phyloP scores from a whole-genome alignment of 345 rosid genomes.

The Corymbia maculata region DNA sequence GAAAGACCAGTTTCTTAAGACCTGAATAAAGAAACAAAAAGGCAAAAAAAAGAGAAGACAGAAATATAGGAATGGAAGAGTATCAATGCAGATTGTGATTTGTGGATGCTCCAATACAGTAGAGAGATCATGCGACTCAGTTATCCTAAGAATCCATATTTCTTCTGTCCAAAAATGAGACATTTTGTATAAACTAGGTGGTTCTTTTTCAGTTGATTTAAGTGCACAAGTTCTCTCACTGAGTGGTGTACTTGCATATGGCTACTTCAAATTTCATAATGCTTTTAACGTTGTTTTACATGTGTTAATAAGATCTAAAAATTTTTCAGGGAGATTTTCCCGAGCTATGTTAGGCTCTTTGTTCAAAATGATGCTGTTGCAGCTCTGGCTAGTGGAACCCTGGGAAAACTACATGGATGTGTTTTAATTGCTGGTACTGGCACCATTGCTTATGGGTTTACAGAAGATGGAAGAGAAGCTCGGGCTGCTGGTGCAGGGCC shows the following conservation, averaged over 20 bases:
- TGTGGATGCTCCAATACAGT: neutral
- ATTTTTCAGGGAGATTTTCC: constrained; percentile 60
- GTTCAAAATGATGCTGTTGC: constrained; percentile 91
- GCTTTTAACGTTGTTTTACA: neutral
- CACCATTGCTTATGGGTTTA: constrained; percentile 79
- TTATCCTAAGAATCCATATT: neutral
- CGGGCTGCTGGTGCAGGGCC: constrained; percentile 97
- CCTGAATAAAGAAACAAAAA: neutral
- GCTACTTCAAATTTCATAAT: neutral
- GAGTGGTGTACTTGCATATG: neutral
- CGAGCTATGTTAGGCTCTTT: constrained; percentile 61
- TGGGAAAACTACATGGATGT: constrained; percentile 96
- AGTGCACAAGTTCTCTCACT: neutral
- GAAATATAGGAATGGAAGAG: neutral
- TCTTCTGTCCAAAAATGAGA: neutral
- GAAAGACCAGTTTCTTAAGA: neutral
- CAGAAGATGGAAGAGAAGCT: constrained; percentile 88
- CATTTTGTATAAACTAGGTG: neutral
- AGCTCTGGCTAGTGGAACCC: constrained; percentile 89
- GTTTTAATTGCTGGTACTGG: constrained; percentile 96
- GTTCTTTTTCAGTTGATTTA: neutral
- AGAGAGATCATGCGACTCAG: neutral
- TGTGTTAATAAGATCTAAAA: neutral
- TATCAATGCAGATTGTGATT: neutral
- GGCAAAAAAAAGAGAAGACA: neutral